These are phyloP conservation scores for Helenozyma baotianmanensis DNA, from an alignment of 805 yeast genomes.

Conservation along the genomic window DNA sequence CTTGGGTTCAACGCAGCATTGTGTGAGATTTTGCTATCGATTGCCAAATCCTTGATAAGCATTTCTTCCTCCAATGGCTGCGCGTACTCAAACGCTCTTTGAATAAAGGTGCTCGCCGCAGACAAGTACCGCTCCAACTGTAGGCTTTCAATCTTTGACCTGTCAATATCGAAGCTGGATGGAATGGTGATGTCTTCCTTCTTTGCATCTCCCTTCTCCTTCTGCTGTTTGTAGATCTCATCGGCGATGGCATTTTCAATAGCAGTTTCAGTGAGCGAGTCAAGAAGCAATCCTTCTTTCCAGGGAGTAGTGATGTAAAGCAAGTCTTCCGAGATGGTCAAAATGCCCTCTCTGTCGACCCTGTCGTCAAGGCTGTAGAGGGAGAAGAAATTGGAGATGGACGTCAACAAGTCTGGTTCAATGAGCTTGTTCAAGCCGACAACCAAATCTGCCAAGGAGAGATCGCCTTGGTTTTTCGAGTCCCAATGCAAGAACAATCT, in stretches of 20 bases:
- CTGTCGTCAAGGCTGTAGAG: constrained; percentile 55
- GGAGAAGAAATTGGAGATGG: constrained; percentile 73
- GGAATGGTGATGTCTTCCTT: constrained; percentile 43
- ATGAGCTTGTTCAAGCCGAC: constrained; percentile 66
- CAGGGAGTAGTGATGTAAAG: constrained; percentile 79
- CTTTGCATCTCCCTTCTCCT: constrained; percentile 22
- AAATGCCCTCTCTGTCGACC: constrained; percentile 72
- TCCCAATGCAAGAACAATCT: constrained; percentile 74
- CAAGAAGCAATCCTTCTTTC: constrained; percentile 68
- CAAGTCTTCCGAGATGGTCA: constrained; percentile 83
- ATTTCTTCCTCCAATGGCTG: constrained; percentile 53
- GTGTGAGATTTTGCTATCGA: constrained; percentile 44
- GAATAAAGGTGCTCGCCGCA: constrained; percentile 82
- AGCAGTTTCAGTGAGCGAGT: constrained; percentile 55
- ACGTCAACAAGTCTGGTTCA: constrained; percentile 71
- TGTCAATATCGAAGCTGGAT: constrained; percentile 56
- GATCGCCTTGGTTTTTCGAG: constrained; percentile 44
- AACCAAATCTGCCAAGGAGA: constrained; percentile 66
- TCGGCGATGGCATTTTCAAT: constrained; percentile 69
- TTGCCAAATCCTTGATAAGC: constrained; percentile 33
- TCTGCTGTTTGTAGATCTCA: constrained; percentile 43
- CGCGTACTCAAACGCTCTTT: constrained; percentile 87
- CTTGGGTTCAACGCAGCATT: constrained; percentile 82
- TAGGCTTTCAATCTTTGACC: constrained; percentile 53
- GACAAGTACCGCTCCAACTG: constrained; percentile 79